These are phyloP conservation scores for Pseudomonodictys pantanalensis DNA, from an alignment of 495 filamentous ascomycete genomes.

Conservation along the genomic window DNA sequence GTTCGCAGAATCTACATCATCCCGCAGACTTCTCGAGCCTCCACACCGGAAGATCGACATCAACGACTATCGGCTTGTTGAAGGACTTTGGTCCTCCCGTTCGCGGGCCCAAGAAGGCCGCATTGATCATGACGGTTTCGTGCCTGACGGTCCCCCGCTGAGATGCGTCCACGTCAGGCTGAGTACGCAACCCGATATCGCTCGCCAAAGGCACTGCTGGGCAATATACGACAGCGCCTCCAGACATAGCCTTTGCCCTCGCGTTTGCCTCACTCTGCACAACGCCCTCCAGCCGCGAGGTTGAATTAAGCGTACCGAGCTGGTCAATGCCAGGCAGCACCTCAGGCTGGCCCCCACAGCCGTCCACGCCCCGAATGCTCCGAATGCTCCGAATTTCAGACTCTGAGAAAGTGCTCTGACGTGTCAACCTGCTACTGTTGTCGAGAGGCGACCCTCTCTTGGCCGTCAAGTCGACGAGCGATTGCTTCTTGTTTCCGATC, in stretches of 20 bases:
- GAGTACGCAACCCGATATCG: slow-evolving; percentile 15
- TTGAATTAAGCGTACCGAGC: slow-evolving; percentile 20
- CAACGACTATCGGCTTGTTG: slow-evolving; percentile 75
- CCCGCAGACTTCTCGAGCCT: neutral
- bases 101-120: slow-evolving; percentile 65
- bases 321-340: slow-evolving; percentile 4
- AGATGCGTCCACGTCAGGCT: slow-evolving; percentile 43
- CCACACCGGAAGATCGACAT: slow-evolving; percentile 66
- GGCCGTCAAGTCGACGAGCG: slow-evolving; percentile 55
- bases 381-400: too few relatives aligned
- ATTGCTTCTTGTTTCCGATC: slow-evolving; percentile 55
- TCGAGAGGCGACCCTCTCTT: slow-evolving; percentile 46
- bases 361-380: neutral
- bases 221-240: slow-evolving; percentile 14
- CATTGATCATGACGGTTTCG: slow-evolving; percentile 78
- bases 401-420: slow-evolving; percentile 18
- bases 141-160: slow-evolving; percentile 37
- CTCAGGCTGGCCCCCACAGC: slow-evolving; percentile 25
- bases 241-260: slow-evolving; percentile 12
- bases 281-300: slow-evolving; percentile 21
- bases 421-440: slow-evolving; percentile 41
- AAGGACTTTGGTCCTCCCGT: slow-evolving; percentile 58
- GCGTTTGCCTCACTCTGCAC: slow-evolving; percentile 15
- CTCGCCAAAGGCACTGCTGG: slow-evolving; percentile 4
- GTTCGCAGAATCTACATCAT: slow-evolving; percentile 18